These are phyloP conservation scores for Debaryomyces fabryi DNA, from an alignment of 1,139 yeast genomes.

Conservation along the genomic window DNA sequence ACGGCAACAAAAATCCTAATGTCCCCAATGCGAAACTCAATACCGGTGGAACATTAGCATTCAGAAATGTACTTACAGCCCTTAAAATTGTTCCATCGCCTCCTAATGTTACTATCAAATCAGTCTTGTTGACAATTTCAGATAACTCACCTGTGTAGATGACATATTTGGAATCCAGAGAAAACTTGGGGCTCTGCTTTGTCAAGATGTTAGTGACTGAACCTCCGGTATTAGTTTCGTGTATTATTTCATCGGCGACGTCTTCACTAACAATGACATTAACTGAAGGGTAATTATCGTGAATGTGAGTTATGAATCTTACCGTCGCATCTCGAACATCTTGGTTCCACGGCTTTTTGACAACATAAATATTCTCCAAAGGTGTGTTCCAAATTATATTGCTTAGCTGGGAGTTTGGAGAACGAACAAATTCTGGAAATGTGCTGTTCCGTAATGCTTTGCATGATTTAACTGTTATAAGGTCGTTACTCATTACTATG, in stretches of 20 bases:
- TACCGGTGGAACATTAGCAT: conserved; percentile 81
- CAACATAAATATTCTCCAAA: conserved; percentile 71
- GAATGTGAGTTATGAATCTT: conserved; percentile 59
- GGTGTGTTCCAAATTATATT: conserved; percentile 51
- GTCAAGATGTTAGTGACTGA: conserved; percentile 14
- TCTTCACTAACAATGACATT: conserved; percentile 79
- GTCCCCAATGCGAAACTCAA: conserved; percentile 90
- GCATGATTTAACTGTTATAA: conserved; percentile 15
- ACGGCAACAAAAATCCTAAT: conserved; percentile 85
- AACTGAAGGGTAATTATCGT: conserved; percentile 62
- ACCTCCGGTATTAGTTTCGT: conserved; percentile 25
- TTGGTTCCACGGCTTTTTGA: conserved; percentile 81
- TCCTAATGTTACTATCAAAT: conserved; percentile 81
- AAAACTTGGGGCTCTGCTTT: conserved; percentile 12
- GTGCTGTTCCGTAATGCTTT: conserved; percentile 15
- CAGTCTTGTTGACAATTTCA: conserved; percentile 62
- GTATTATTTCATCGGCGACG: conserved; percentile 70
- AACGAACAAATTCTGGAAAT: conserved; percentile 44
- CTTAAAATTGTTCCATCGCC: conserved; percentile 94
- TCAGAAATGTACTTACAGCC: conserved; percentile 67
- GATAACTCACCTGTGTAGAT: conserved; percentile 59
- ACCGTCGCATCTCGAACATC: conserved; percentile 69
- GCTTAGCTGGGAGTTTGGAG: conserved; percentile 51
- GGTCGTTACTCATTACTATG: neutral
- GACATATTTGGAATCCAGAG: conserved; percentile 10